phyloP scores from a whole-genome alignment of 805 yeast genomes.

The Yueomyces sp. region DNA sequence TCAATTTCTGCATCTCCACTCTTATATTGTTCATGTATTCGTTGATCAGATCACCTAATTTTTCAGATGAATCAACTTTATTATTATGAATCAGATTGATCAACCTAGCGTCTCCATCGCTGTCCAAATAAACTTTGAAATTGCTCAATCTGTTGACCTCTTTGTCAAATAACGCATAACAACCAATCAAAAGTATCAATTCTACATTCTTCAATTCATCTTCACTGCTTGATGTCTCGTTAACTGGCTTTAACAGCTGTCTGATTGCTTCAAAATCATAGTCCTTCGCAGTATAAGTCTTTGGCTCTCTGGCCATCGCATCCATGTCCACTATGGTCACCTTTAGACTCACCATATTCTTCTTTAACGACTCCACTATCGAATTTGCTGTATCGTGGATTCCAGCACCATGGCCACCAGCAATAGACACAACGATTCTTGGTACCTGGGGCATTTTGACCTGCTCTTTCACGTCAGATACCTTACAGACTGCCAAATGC shows the following conservation, averaged over 20 bases:
- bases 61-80: conserved; percentile 5
- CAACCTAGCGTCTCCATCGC: conserved; percentile 74
- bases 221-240: conserved; percentile 6
- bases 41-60: conserved; percentile 11
- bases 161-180: conserved; percentile 62
- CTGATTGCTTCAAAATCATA: conserved; percentile 23
- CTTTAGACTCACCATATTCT: conserved; percentile 13
- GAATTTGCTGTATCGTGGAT: conserved; percentile 22
- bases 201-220: conserved; percentile 2
- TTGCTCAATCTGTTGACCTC: conserved; percentile 41
- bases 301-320: conserved; percentile 2
- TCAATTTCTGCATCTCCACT: conserved; percentile 19
- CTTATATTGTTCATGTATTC: conserved; percentile 21
- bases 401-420: conserved; percentile 23
- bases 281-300: conserved; percentile 13
- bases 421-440: conserved; percentile 12
- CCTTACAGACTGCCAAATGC: no score
- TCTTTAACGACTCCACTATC: conserved; percentile 23
- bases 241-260: conserved; percentile 2
- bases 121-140: conserved; percentile 62
- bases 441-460: not conserved
- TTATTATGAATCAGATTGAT: conserved; percentile 52
- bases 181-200: conserved; percentile 52
- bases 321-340: conserved; percentile 33
- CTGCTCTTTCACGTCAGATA: no score